Evolutionary conservation across 2,329 filamentous ascomycete species (phyloP).

Genomic region (Aspergillus sp.): DNA sequence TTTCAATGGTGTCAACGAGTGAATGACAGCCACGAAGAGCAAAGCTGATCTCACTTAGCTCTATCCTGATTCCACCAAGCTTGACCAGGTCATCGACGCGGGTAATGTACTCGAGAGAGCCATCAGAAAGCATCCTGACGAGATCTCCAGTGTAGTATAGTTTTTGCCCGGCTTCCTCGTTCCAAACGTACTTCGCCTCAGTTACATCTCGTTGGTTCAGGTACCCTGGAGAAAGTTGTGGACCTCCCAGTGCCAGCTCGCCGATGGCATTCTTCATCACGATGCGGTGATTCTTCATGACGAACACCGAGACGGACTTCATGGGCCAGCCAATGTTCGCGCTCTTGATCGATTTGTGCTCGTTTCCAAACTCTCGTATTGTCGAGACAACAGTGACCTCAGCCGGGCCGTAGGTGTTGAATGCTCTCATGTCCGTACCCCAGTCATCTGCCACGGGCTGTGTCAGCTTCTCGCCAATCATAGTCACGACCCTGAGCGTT

Average conservation of each 20-base stretch:
- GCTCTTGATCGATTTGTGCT: conserved; percentile 30
- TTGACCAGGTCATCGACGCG: conserved; percentile 36
- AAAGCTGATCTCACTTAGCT: conserved; percentile 40
- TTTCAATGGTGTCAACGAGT: conserved; percentile 39
- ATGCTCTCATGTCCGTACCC: conserved; percentile 40
- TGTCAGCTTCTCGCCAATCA: conserved; percentile 42
- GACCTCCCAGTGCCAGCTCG: conserved; percentile 36
- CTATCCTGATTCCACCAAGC: conserved; percentile 33
- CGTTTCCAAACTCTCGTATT: conserved; percentile 33
- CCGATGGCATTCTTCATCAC: conserved; percentile 35
- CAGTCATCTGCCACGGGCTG: conserved; percentile 42
- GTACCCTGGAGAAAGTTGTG: conserved; percentile 36
- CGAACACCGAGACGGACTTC: conserved; percentile 35
- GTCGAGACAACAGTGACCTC: conserved; percentile 43
- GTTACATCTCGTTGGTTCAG: conserved; percentile 36
- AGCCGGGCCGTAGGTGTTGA: conserved; percentile 47
- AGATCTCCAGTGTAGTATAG: conserved; percentile 43
- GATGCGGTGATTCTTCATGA: conserved; percentile 30
- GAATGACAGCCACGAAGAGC: conserved; percentile 36
- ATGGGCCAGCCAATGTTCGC: conserved; percentile 40
- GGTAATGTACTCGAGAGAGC: conserved; percentile 32
- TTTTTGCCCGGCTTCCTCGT: conserved; percentile 25
- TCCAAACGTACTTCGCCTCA: conserved; percentile 37
- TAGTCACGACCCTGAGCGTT: conserved; percentile 38
- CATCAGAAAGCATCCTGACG: conserved; percentile 32